Conservation (phyloP, 164 flowering plant species). For the Vitis cinerea region DNA sequence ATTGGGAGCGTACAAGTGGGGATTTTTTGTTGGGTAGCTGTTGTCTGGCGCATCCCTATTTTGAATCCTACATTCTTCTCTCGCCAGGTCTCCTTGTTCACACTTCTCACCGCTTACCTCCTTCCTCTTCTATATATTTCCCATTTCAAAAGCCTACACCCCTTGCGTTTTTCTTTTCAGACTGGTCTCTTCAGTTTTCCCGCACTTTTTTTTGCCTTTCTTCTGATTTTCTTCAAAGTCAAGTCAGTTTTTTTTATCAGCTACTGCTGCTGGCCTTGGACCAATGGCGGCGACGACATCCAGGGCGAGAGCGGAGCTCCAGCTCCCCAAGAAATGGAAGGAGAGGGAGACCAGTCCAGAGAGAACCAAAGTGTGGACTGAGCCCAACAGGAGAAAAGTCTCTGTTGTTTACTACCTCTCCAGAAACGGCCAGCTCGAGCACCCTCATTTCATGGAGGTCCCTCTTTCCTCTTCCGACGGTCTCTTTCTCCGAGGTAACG, state of each 20-base stretch:
- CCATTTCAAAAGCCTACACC: no score
- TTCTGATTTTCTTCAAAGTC: not conserved
- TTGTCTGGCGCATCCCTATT: conserved; percentile 33
- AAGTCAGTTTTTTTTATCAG: not conserved
- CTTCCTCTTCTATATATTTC: not conserved
- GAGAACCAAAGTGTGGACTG: conserved; percentile 31
- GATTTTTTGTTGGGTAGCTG: conserved; percentile 17
- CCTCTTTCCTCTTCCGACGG: conserved; percentile 25
- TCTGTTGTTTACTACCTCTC: conserved; percentile 86
- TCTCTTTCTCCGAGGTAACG: not conserved
- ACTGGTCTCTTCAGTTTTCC: not conserved
- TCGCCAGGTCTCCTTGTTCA: not conserved
- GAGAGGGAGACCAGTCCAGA: conserved; percentile 35
- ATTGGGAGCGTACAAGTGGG: no score
- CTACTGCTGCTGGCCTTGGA: not conserved
- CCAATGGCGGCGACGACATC: conserved; percentile 16
- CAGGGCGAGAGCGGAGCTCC: conserved; percentile 17
- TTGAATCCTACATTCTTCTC: conserved; percentile 13
- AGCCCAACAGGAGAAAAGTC: conserved; percentile 42
- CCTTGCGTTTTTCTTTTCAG: no score
- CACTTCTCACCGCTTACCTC: not conserved
- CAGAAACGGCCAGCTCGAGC: conserved; percentile 84
- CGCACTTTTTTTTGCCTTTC: not conserved
- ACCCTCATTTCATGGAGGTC: conserved; percentile 96
- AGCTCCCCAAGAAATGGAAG: conserved; percentile 22